Evolutionary conservation across 2,329 filamentous ascomycete species (phyloP).

Genomic region (Fusarium tricinctum): DNA sequence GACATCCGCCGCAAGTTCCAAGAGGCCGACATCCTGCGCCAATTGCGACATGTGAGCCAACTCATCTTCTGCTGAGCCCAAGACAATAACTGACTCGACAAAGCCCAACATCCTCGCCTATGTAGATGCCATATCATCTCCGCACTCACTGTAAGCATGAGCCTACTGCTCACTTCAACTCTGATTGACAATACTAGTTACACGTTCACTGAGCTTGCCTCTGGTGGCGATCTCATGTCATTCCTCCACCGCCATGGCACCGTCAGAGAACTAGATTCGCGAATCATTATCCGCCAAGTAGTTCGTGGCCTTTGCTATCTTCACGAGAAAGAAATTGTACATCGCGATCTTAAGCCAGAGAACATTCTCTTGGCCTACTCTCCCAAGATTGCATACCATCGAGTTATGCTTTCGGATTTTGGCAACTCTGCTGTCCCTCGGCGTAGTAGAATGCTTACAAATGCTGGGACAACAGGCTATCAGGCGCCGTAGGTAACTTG

Average conservation of each 20-base stretch:
- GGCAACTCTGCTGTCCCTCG: constrained; percentile 62
- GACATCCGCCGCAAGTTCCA: constrained; percentile 58
- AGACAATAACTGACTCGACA: constrained; percentile 25
- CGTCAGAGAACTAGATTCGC: constrained; percentile 59
- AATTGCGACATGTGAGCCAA: constrained; percentile 66
- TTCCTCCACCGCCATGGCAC: constrained; percentile 57
- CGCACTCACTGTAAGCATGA: constrained; percentile 60
- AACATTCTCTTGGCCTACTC: constrained; percentile 66
- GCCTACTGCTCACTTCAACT: neutral
- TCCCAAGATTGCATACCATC: constrained; percentile 58
- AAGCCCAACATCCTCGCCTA: constrained; percentile 70
- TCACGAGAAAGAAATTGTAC: constrained; percentile 64
- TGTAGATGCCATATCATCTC: constrained; percentile 64
- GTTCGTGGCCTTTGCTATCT: constrained; percentile 62
- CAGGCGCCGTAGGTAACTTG: constrained; percentile 62
- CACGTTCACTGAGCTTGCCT: constrained; percentile 69
- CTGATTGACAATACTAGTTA: constrained; percentile 56
- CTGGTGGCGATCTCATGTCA: constrained; percentile 68
- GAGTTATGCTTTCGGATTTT: constrained; percentile 67
- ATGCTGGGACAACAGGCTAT: constrained; percentile 62
- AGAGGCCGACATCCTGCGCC: constrained; percentile 67
- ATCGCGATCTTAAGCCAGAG: constrained; percentile 68
- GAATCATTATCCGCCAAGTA: constrained; percentile 64
- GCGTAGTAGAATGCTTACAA: constrained; percentile 59
- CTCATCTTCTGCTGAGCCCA: neutral